Percentiles rank a stretch among this genome's conserved stretches.
Evolutionary conservation across 2,329 filamentous ascomycete genomes (phyloP).

Genomic region (Monilinia laxa): DNA sequence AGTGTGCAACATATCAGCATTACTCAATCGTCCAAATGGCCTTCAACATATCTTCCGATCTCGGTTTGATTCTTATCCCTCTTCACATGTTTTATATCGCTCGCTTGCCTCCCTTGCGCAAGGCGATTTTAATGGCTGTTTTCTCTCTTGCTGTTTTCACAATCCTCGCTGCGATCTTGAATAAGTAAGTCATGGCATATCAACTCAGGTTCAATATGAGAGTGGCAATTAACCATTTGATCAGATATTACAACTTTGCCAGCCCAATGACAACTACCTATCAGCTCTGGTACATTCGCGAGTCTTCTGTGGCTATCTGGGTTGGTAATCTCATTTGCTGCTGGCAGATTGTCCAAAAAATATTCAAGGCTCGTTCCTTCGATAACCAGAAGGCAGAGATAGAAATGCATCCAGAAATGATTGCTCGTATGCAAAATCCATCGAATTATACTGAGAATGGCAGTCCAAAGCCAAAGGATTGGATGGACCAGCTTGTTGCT

Average conservation of each 20-base stretch:
- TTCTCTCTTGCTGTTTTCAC: conserved; percentile 54
- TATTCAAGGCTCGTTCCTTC: conserved; percentile 32
- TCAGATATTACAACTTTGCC: conserved; percentile 32
- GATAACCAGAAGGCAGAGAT: conserved; percentile 23
- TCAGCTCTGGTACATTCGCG: conserved; percentile 51
- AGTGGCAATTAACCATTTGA: background rate
- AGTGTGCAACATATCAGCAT: conserved; percentile 54
- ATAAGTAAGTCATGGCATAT: conserved; percentile 41
- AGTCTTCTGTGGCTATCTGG: conserved; percentile 51
- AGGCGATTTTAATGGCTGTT: conserved; percentile 45
- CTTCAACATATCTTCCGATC: conserved; percentile 58
- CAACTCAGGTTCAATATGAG: background rate
- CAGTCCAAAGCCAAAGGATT: conserved; percentile 17
- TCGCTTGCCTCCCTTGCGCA: conserved; percentile 44
- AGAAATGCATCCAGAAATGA: conserved; percentile 21
- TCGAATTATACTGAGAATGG: conserved; percentile 19
- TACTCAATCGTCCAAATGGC: conserved; percentile 57
- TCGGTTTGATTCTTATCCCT: conserved; percentile 56
- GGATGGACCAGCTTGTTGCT: conserved; percentile 18
- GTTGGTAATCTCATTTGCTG: conserved; percentile 53
- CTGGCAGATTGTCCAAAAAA: conserved; percentile 42
- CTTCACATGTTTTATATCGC: conserved; percentile 45
- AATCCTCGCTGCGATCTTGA: conserved; percentile 52
- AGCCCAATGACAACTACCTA: conserved; percentile 39
- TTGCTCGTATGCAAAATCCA: conserved; percentile 11